Evolutionary conservation across 1,284 basidiomycete genomes (phyloP).

Genomic region (Cutaneotrichosporon dermatis): DNA sequence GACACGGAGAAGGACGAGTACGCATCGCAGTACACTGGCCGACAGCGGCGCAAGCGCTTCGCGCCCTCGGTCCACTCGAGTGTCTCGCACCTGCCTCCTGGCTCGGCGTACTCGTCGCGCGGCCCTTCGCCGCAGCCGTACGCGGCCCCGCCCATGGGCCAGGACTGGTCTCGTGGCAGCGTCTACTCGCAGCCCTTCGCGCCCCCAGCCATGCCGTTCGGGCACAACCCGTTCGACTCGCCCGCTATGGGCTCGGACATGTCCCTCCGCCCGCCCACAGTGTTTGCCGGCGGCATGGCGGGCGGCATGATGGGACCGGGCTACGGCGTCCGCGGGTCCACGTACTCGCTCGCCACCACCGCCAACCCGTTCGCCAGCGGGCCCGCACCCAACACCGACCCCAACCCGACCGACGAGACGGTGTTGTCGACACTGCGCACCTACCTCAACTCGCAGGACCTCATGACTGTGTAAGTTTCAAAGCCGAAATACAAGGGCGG

Average conservation of each 20-base stretch:
- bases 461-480: slow-evolving; percentile 80
- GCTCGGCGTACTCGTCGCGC: slow-evolving; percentile 11
- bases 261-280: slow-evolving; percentile 19
- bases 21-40: background rate
- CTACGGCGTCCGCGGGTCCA: slow-evolving; percentile 61
- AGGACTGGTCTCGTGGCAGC: slow-evolving; percentile 2
- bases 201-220: slow-evolving; percentile 48
- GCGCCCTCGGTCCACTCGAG: slow-evolving; percentile 10
- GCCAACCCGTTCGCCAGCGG: slow-evolving; percentile 62
- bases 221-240: slow-evolving; percentile 66
- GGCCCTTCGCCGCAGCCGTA: slow-evolving; percentile 10
- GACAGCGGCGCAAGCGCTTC: slow-evolving; percentile 8
- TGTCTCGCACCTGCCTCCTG: slow-evolving; percentile 1
- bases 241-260: slow-evolving; percentile 68
- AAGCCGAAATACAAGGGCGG: background rate
- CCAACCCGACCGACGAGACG: slow-evolving; percentile 78
- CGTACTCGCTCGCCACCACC: slow-evolving; percentile 74
- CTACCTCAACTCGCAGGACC: slow-evolving; percentile 81
- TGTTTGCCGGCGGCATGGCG: slow-evolving; percentile 14
- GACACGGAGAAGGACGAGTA: slow-evolving; percentile 48
- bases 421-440: slow-evolving; percentile 68
- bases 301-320: slow-evolving; percentile 36
- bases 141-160: slow-evolving; percentile 1
- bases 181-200: slow-evolving; percentile 19
- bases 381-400: slow-evolving; percentile 54